Conservation (phyloP, 2,329 filamentous ascomycete species). For the Microcyclosporella mali region DNA sequence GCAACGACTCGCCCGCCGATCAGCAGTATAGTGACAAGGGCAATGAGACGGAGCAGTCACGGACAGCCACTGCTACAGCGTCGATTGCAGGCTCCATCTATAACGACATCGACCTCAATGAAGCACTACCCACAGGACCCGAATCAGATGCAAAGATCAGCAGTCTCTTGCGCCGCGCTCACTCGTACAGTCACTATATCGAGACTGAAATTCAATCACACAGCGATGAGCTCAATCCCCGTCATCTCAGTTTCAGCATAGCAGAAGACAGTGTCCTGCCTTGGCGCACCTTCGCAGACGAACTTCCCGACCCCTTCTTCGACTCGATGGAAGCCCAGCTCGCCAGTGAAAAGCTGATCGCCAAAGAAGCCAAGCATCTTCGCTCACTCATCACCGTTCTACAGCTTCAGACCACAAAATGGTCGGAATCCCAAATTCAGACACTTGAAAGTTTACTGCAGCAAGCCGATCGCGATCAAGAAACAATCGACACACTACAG, state of each 20-base stretch:
- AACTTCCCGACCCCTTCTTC: slow-evolving; percentile 21
- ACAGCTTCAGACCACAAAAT: slow-evolving; percentile 41
- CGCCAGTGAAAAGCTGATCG: slow-evolving; percentile 28
- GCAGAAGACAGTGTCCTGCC: slow-evolving; percentile 67
- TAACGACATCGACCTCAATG: slow-evolving; percentile 55
- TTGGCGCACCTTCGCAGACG: slow-evolving; percentile 47
- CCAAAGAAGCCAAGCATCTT: slow-evolving; percentile 53
- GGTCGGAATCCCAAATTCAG: slow-evolving; percentile 55
- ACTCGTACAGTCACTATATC: slow-evolving; percentile 40
- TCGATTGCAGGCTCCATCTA: slow-evolving; percentile 56
- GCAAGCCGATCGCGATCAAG: slow-evolving; percentile 50
- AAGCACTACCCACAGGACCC: slow-evolving; percentile 47
- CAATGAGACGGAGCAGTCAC: slow-evolving; percentile 4
- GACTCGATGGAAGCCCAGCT: slow-evolving; percentile 17
- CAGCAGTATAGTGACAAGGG: slow-evolving; percentile 6
- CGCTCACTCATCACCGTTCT: slow-evolving; percentile 46
- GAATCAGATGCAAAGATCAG: slow-evolving; percentile 40
- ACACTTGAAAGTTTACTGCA: slow-evolving; percentile 40
- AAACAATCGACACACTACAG: slow-evolving; percentile 62
- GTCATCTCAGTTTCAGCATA: slow-evolving; percentile 67
- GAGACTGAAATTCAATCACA: slow-evolving; percentile 10
- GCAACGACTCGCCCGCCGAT: slow-evolving; percentile 4
- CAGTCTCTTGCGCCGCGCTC: slow-evolving; percentile 54
- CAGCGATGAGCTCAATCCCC: slow-evolving; percentile 58
- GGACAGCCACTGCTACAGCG: slow-evolving; percentile 23